These are phyloP conservation scores for Candida sithepensis DNA, from an alignment of 805 yeast genomes.

Conservation along the genomic window DNA sequence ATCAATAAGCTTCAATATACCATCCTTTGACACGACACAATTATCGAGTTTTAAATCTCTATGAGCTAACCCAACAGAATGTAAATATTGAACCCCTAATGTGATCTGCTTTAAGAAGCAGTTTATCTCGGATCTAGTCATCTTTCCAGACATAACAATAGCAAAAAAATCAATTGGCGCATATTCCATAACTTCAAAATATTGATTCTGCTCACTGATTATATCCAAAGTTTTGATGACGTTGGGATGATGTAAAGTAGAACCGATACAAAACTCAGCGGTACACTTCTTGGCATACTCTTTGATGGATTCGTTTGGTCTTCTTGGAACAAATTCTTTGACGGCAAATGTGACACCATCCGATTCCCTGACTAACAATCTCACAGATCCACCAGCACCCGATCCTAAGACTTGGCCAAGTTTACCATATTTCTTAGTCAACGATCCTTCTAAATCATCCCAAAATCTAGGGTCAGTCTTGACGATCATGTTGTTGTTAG, in stretches of 20 bases:
- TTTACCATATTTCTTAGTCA: conserved; percentile 64
- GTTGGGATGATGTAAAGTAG: conserved; percentile 77
- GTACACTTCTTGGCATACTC: conserved; percentile 85
- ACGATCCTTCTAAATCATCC: conserved; percentile 50
- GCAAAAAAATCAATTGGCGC: conserved; percentile 84
- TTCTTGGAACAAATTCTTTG: conserved; percentile 72
- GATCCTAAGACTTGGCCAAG: conserved; percentile 74
- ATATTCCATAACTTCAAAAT: conserved; percentile 81
- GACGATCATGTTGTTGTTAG: conserved; percentile 37
- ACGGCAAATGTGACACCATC: conserved; percentile 78
- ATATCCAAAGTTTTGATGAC: conserved; percentile 75
- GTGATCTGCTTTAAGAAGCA: conserved; percentile 75
- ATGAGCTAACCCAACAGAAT: conserved; percentile 76
- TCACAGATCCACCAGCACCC: conserved; percentile 89
- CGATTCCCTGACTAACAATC: conserved; percentile 60
- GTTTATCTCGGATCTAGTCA: conserved; percentile 77
- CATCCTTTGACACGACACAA: conserved; percentile 72
- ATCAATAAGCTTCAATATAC: conserved; percentile 75
- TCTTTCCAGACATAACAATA: conserved; percentile 80
- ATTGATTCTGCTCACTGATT: conserved; percentile 64
- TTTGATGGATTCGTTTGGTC: conserved; percentile 64
- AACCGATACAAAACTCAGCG: conserved; percentile 85
- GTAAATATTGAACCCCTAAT: conserved; percentile 70
- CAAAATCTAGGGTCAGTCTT: conserved; percentile 34
- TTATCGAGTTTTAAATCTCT: conserved; percentile 80